Base-by-base conservation (phyloP, 1,284 basidiomycete genomes). In the Ustilago xerochloae region DNA sequence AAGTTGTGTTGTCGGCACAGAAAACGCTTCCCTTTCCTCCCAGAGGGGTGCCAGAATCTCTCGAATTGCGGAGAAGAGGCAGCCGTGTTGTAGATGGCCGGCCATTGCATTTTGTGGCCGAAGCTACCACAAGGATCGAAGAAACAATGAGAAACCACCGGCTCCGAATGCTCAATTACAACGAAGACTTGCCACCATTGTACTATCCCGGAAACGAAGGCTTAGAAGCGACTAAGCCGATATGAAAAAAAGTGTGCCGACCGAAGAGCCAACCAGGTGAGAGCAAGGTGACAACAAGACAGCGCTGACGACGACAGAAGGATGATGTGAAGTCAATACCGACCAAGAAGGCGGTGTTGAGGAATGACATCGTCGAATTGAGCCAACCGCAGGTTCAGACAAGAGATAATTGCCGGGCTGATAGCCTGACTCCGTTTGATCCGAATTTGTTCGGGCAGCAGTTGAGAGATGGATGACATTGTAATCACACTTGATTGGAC, bases 341-440 rank as follows among this genome's bases (percentile, higher is more conserved):
- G 12, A 15, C 36, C 43, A 35, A 22, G 24, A 54, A 45, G 41
- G 41, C 52, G 29, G 41, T 30, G 46, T 29, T 47, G 13, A 16
- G 15, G 26, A 20, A 22, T 15, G 22, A 26, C 32, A 33, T 15
- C 16, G 32, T 10, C 32, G 3, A 33, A 15, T 5, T 43, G 41
- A 43, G 18, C 43, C 29, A 55, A 55, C 60, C 60, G 52, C 22
- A 62, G 60, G 60, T 26, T 47, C 8, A 29, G 9, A 47, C 43
- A 52, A 35, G n/a, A n/a, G n/a, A 20, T 36, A 30, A 33, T 35
- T 47, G 62, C 62, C 62, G 62, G 62, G 20, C 3, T 53, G 50
- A 41, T 64, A 52, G 62, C 62, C 62, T 43, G 62, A 48, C 33
- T 41, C 62, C 62, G 62, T 54, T 49, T 64, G 62, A 64, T 64